A percentile compares a stretch with the other conserved stretches of the same genome.
These are phyloP conservation scores for Exsudoporus frostii DNA, from an alignment of 768 basidiomycete genomes.

Conservation along the genomic window DNA sequence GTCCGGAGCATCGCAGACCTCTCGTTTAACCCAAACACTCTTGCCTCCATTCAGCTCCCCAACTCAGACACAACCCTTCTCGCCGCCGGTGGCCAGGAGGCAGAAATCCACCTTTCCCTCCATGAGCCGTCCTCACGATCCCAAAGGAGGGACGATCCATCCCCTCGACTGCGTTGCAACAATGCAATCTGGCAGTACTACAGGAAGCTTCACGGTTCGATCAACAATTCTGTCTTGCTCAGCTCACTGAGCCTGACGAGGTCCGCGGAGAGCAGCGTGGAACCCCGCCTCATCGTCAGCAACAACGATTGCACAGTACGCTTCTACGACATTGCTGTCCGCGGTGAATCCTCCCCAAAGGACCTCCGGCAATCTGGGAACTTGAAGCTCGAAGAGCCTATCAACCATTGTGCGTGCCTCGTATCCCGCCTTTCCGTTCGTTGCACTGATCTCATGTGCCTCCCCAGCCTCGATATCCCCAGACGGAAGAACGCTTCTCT, in stretches of 20 bases:
- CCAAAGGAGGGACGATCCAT: constrained; percentile 13
- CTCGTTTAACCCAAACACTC: constrained; percentile 59
- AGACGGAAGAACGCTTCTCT: constrained; percentile 81
- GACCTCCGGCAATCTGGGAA: constrained; percentile 49
- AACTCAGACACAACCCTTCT: constrained; percentile 55
- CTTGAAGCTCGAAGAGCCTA: constrained; percentile 60
- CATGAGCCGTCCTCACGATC: constrained; percentile 31
- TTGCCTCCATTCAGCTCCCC: constrained; percentile 53
- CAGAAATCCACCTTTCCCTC: constrained; percentile 66
- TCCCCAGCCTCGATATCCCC: constrained; percentile 81
- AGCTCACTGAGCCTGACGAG: constrained; percentile 59
- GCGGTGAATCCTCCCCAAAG: constrained; percentile 41
- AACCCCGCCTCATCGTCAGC: constrained; percentile 77
- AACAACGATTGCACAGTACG: constrained; percentile 85
- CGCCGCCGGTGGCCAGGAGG: constrained; percentile 74
- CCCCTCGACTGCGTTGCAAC: constrained; percentile 9
- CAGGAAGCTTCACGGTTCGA: constrained; percentile 56
- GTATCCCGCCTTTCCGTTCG: not conserved
- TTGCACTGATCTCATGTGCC: constrained; percentile 9
- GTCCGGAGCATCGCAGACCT: constrained; percentile 52
- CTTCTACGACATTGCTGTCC: constrained; percentile 71
- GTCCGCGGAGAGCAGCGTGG: constrained; percentile 60
- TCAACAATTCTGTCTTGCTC: constrained; percentile 77
- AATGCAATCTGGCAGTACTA: constrained; percentile 52
- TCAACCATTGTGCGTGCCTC: constrained; percentile 71